Evolutionary conservation across 495 filamentous ascomycete genomes (phyloP), one percentile per base, ranked within the genome.

Genomic region (Penicillium alfredii): DNA sequence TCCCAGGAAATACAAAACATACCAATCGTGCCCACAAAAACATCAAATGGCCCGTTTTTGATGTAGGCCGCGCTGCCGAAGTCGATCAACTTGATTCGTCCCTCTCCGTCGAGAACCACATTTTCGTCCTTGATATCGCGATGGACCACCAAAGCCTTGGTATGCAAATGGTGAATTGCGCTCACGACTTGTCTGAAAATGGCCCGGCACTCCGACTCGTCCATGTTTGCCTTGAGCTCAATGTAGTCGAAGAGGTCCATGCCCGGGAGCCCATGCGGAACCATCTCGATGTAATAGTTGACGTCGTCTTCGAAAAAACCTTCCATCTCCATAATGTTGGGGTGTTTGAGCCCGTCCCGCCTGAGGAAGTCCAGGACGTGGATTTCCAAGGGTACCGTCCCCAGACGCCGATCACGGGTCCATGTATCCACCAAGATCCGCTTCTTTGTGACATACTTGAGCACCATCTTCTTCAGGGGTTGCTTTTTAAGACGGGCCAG

Each of bases 231-330:
- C 20, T 89, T 82, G 35, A 98, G 77, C 60, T 98, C 92, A 39
- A 98, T 98, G 55, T 97, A 98, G 61, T 98, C 92, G 53, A 98
- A 98, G 1, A 98, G 76, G 56, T 98, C 92, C 93, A 98, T 97
- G 10, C 93, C 93, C 2, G 93, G 92, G 6, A 96, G 72, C 5
- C 92, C 92, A 47, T 98, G 92, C 8, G 92, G 92, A 4, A 85
- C 71, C 92, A 97, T 98, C 54, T 97, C 93, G 49, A 99, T 99
- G 53, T 99, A 97, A 57, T 99, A 99, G 50, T 99, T 97, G 54
- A 88, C 69, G 41, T 94, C 86, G 38, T 99, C 93, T 57, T 99
- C 92, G 56, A 99, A 99, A 63, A 97, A 99, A 40, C 93, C 89
- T 22, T 83, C 78, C 93, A 99, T 97, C 65, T 97, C 92, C 17